These are phyloP conservation scores for Hymenoscyphus occultus DNA, from an alignment of 2,329 filamentous ascomycete genomes.

Conservation along the genomic window DNA sequence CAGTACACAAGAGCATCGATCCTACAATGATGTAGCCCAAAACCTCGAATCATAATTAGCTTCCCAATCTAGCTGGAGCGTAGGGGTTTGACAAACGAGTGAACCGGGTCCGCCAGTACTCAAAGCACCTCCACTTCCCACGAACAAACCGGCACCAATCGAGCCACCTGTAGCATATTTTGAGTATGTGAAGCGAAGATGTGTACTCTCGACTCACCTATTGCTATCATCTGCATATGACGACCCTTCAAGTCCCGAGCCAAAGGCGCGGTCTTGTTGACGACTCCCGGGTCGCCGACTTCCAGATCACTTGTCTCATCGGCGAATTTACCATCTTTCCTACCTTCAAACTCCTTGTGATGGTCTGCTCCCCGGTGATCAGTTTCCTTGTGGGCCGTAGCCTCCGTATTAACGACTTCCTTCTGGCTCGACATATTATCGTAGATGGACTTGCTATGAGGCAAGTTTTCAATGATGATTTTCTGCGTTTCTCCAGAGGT, in stretches of 20 bases:
- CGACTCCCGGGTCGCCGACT: constrained; percentile 36
- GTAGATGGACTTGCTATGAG: neutral
- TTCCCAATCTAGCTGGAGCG: neutral
- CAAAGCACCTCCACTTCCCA: constrained; percentile 49
- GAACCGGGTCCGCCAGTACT: constrained; percentile 34
- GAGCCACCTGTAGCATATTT: constrained; percentile 41
- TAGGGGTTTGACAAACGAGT: constrained; percentile 15
- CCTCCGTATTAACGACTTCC: neutral
- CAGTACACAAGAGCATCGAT: constrained; percentile 54
- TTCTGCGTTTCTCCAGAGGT: neutral
- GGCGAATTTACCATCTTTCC: neutral
- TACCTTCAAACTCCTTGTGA: no score
- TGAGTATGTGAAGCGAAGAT: neutral
- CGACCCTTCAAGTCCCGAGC: constrained; percentile 39
- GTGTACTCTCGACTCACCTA: constrained; percentile 34
- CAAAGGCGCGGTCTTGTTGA: constrained; percentile 17
- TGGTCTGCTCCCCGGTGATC: no score
- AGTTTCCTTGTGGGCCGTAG: neutral
- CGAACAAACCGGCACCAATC: constrained; percentile 68
- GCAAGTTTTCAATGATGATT: neutral
- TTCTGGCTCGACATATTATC: neutral
- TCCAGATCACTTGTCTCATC: constrained; percentile 23
- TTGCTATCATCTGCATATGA: constrained; percentile 49
- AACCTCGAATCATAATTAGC: constrained; percentile 9
- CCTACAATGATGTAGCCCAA: constrained; percentile 16